phyloP scores from a whole-genome alignment of 78 protist species.

The Dictyostelium firmibasis region DNA sequence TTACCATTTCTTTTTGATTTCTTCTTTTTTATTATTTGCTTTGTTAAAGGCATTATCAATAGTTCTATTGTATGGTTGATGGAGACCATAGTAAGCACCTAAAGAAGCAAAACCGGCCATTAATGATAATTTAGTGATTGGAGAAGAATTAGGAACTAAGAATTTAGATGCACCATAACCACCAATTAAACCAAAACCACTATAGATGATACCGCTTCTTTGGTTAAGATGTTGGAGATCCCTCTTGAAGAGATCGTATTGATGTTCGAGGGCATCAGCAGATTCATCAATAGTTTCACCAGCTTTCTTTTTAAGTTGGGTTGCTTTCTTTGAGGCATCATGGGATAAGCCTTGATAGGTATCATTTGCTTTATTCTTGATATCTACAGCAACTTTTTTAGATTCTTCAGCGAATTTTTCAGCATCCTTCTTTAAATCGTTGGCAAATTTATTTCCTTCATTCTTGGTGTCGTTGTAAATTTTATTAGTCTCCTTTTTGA shows the following conservation, averaged over 20 bases:
- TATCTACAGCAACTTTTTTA: neutral
- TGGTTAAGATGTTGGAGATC: conserved; percentile 14
- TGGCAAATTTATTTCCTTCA: neutral
- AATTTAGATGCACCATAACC: conserved; percentile 20
- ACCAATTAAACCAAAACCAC: conserved; percentile 55
- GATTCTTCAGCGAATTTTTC: neutral
- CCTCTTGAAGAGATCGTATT: neutral
- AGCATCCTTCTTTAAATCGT: neutral
- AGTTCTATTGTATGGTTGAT: neutral
- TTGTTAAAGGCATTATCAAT: neutral
- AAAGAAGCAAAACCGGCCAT: conserved; percentile 33
- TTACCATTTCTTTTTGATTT: neutral
- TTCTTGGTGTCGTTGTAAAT: neutral
- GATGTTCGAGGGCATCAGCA: neutral
- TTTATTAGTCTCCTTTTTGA: neutral
- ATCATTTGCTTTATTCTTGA: neutral
- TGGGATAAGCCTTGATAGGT: neutral
- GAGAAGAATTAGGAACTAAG: neutral
- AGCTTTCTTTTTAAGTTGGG: neutral
- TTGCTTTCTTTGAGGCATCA: neutral
- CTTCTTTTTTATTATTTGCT: neutral
- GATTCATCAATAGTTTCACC: conserved; percentile 39
- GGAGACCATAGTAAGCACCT: conserved; percentile 64
- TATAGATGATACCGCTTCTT: conserved; percentile 29
- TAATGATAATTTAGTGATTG: neutral